Evolutionary conservation across 345 rosid species (phyloP).

Genomic region (Sonneratia caseolaris): DNA sequence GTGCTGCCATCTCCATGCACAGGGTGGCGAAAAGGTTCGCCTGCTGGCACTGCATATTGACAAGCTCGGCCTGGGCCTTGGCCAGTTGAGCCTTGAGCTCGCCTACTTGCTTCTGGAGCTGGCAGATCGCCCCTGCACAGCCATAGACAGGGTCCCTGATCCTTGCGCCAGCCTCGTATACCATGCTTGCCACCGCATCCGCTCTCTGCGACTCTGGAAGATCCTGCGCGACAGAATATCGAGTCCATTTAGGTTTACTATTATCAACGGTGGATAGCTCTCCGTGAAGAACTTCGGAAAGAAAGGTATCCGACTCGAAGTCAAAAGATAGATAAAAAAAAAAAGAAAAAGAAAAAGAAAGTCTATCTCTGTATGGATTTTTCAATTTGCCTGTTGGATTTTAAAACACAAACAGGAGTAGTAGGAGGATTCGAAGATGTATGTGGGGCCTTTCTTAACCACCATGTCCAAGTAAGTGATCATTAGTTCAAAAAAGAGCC

Average conservation of each 20-base stretch:
- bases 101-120: constrained; percentile 13
- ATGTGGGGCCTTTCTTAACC: background rate
- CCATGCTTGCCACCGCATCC: constrained; percentile 12
- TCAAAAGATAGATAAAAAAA: background rate
- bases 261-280: background rate
- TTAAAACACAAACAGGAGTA: too few relatives aligned
- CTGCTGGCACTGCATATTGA: constrained; percentile 12
- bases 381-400: too few relatives aligned
- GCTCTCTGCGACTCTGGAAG: constrained; percentile 14
- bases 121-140: constrained; percentile 11
- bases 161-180: constrained; percentile 12
- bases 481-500: background rate
- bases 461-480: background rate
- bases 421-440: background rate
- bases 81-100: constrained; percentile 14
- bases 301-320: too few relatives aligned
- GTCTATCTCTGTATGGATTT: background rate
- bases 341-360: background rate
- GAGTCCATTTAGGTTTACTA: background rate
- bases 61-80: constrained; percentile 15
- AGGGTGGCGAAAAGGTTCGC: constrained; percentile 7
- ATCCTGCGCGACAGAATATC: constrained; percentile 2
- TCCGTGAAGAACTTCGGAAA: too few relatives aligned
- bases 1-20: constrained; percentile 11
- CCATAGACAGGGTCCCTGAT: constrained; percentile 14